A percentile compares a stretch with the other conserved stretches of the same genome.
Evolutionary conservation across 202 grass and related monocot genomes (phyloP).

Genomic region (Sporobolus alterniflorus): DNA sequence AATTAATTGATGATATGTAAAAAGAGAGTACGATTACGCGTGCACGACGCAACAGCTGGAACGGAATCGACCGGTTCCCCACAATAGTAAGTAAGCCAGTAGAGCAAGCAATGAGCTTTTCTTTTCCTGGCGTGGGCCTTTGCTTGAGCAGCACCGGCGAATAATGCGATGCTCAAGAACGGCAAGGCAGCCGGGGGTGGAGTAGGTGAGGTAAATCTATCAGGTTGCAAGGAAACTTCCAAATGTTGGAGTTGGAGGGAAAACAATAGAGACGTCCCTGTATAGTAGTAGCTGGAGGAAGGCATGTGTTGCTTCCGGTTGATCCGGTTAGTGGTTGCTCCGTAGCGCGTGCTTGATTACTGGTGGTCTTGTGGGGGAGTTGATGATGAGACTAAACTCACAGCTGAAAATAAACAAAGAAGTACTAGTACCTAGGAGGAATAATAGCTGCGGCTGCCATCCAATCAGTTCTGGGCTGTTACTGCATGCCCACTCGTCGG

Average conservation of each 20-base stretch:
- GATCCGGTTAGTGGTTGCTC: no score
- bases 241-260: neutral
- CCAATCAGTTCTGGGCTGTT: no score
- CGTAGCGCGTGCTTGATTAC: neutral
- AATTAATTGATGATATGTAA: no score
- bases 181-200: neutral
- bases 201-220: slow-evolving; percentile 57
- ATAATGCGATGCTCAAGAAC: slow-evolving; percentile 29
- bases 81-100: neutral
- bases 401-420: no score
- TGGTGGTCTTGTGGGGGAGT: neutral
- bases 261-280: neutral
- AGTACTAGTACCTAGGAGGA: no score
- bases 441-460: no score
- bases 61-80: neutral
- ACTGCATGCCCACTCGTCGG: no score
- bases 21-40: no score
- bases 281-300: neutral
- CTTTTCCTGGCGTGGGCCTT: slow-evolving; percentile 4
- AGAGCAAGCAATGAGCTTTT: neutral
- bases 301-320: neutral
- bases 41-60: slow-evolving; percentile 27
- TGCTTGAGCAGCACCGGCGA: slow-evolving; percentile 1
- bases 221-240: slow-evolving; percentile 42
- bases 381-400: no score